Percentiles rank a stretch among this genome's conserved stretches.
Conservation (phyloP, 371 early-diverging fungal genomes). For the Umbelopsis sp. region DNA sequence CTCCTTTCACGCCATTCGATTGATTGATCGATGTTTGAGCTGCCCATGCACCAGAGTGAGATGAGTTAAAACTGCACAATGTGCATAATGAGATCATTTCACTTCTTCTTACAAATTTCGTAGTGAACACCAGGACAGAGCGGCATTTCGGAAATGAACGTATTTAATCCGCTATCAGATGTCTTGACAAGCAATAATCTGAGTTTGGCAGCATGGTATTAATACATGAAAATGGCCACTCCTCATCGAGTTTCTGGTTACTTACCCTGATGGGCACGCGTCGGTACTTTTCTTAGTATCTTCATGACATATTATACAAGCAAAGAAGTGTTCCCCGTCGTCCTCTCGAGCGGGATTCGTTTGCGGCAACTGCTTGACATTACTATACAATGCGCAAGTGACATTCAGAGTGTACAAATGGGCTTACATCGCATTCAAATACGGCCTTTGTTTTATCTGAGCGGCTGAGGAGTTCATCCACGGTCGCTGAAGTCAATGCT, state of each 20-base stretch:
- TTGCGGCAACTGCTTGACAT: not conserved
- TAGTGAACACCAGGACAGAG: not conserved
- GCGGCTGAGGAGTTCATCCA: not conserved
- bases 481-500: not conserved
- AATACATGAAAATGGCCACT: not conserved
- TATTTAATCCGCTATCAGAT: not conserved
- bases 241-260: not conserved
- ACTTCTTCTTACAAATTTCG: not conserved
- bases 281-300: not conserved
- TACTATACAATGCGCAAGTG: not conserved
- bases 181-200: not conserved
- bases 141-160: not conserved
- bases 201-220: not conserved
- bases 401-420: not conserved
- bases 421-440: slow-evolving; percentile 9
- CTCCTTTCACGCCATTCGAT: not conserved
- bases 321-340: not conserved
- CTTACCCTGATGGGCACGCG: slow-evolving; percentile 4
- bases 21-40: not conserved
- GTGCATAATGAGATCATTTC: not conserved
- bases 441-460: not conserved
- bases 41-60: not conserved
- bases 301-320: slow-evolving; percentile 5
- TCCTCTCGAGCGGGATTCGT: not conserved
- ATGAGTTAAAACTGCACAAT: not conserved